Conservation (phyloP, 768 basidiomycete genomes). For the Tylopilus sp. region DNA sequence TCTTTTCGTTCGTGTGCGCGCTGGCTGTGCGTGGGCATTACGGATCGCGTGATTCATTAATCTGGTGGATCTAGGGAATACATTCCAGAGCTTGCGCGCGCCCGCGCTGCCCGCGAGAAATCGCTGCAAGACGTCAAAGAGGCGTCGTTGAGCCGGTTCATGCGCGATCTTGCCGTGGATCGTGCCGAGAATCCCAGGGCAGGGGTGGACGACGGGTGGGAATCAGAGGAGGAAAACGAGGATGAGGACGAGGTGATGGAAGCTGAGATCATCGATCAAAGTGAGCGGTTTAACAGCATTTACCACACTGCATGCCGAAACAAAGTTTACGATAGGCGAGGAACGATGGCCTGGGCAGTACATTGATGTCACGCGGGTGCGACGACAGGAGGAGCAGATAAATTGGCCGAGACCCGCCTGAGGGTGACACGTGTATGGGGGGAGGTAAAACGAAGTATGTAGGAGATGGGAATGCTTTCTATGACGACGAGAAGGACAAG, state of each 20-base stretch:
- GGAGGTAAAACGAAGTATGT: slow-evolving; percentile 1
- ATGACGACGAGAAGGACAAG: slow-evolving; percentile 12
- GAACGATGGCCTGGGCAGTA: slow-evolving; percentile 72
- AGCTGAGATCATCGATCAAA: slow-evolving; percentile 64
- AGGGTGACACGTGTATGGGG: slow-evolving; percentile 10
- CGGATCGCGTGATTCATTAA: slow-evolving; percentile 5
- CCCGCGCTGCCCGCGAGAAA: slow-evolving; percentile 60
- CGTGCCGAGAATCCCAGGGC: slow-evolving; percentile 58
- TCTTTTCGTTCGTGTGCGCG: slow-evolving; percentile 1
- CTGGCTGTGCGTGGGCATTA: neutral
- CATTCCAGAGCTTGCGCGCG: slow-evolving; percentile 80
- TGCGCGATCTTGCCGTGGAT: slow-evolving; percentile 80
- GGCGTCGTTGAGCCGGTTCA: slow-evolving; percentile 72
- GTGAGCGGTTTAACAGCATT: slow-evolving; percentile 41
- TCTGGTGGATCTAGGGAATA: slow-evolving; percentile 64
- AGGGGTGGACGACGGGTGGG: slow-evolving; percentile 59
- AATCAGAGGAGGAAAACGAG: slow-evolving; percentile 52
- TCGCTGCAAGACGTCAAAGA: slow-evolving; percentile 63
- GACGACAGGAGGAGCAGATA: slow-evolving; percentile 52
- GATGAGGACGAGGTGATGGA: slow-evolving; percentile 46
- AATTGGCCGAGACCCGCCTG: slow-evolving; percentile 73
- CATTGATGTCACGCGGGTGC: slow-evolving; percentile 65
- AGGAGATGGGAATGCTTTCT: slow-evolving; percentile 13
- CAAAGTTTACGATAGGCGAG: slow-evolving; percentile 45
- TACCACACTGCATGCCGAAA: neutral